Evolutionary conservation across 345 rosid genomes (phyloP).

Genomic region (Bruguiera gymnorhiza): DNA sequence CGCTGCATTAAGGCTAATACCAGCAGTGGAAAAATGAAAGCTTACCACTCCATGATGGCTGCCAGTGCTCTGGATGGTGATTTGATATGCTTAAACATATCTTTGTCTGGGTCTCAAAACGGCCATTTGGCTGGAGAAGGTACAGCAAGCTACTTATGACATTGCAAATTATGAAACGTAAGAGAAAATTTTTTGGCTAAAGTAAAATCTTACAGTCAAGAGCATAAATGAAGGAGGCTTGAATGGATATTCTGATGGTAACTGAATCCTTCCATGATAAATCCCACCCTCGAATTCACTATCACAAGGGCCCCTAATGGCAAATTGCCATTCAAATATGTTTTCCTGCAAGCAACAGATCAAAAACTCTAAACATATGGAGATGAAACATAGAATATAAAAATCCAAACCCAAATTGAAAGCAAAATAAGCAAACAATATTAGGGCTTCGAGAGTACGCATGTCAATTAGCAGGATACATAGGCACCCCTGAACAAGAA

Average conservation of each 20-base stretch:
- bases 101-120: slow-evolving; percentile 89
- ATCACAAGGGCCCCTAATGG: slow-evolving; percentile 77
- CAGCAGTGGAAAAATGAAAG: background rate
- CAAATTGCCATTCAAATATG: slow-evolving; percentile 97
- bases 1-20: background rate
- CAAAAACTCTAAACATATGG: background rate
- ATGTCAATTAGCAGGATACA: no score
- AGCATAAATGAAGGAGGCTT: slow-evolving; percentile 97
- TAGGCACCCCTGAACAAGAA: no score
- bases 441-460: no score
- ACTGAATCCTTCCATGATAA: slow-evolving; percentile 94
- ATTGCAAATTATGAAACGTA: background rate
- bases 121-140: slow-evolving; percentile 75
- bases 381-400: background rate
- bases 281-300: slow-evolving; percentile 96
- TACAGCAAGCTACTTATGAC: slow-evolving; percentile 12
- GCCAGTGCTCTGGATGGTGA: slow-evolving; percentile 99
- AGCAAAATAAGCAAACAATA: background rate
- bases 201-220: slow-evolving; percentile 53
- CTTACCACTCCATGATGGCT: slow-evolving; percentile 98
- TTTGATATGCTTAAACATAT: slow-evolving; percentile 94
- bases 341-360: slow-evolving; percentile 57
- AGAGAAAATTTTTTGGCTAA: background rate
- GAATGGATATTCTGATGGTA: slow-evolving; percentile 94
- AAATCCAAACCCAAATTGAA: background rate